Conservation (phyloP, 2,329 filamentous ascomycete species). For the Aureobasidium mangrovei region DNA sequence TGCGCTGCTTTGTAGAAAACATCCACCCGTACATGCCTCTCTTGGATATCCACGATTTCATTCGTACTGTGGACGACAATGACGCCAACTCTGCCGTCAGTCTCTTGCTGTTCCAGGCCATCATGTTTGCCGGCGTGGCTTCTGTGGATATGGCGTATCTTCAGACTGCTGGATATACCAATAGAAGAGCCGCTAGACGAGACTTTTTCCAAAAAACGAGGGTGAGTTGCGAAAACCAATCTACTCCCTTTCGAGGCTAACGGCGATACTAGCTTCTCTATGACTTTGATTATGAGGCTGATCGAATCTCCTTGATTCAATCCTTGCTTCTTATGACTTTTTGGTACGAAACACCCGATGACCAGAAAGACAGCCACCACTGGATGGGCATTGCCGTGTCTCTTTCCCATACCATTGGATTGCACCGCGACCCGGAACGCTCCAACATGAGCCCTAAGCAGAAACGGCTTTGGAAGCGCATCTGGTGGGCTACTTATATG, state of each 20-base stretch:
- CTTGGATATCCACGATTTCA: slow-evolving; percentile 56
- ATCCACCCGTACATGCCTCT: slow-evolving; percentile 93
- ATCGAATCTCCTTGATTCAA: slow-evolving; percentile 82
- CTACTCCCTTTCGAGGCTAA: background rate
- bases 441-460: slow-evolving; percentile 65
- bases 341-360: slow-evolving; percentile 94
- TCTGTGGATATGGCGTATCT: slow-evolving; percentile 77
- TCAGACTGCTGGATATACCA: slow-evolving; percentile 65
- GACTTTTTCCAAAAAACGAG: slow-evolving; percentile 83
- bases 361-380: slow-evolving; percentile 97
- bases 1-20: slow-evolving; percentile 77
- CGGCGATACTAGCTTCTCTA: slow-evolving; percentile 59
- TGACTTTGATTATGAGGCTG: slow-evolving; percentile 89
- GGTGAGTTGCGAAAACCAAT: slow-evolving; percentile 42
- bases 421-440: slow-evolving; percentile 76
- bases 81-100: slow-evolving; percentile 68
- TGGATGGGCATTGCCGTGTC: slow-evolving; percentile 98
- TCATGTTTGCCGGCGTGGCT: slow-evolving; percentile 88
- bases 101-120: slow-evolving; percentile 80
- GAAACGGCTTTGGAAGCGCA: slow-evolving; percentile 82
- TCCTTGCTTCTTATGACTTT: slow-evolving; percentile 87
- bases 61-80: slow-evolving; percentile 51
- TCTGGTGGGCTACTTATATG: slow-evolving; percentile 98
- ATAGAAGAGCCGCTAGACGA: slow-evolving; percentile 73
- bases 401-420: slow-evolving; percentile 82